Evolutionary conservation across 2,329 filamentous ascomycete species (phyloP).

Genomic region (Monilinia fructicola): DNA sequence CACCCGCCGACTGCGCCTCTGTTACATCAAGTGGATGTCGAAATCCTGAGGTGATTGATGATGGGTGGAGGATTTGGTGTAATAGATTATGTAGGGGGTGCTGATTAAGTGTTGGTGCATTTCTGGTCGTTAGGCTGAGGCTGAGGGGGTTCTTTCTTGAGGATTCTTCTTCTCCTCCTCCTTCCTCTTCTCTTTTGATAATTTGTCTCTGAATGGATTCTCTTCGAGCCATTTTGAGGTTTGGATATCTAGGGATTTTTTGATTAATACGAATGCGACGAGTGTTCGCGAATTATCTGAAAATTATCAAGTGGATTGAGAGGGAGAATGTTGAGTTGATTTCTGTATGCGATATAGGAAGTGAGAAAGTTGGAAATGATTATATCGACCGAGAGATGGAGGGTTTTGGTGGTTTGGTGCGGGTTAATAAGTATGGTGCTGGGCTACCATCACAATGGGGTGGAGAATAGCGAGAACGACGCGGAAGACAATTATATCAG

Average conservation of each 20-base stretch:
- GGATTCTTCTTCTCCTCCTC: neutral
- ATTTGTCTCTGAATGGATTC: neutral
- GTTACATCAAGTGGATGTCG: neutral
- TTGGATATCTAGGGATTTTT: neutral
- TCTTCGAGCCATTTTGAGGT: neutral
- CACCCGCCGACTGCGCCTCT: conserved; percentile 14
- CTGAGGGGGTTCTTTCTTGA: conserved; percentile 1
- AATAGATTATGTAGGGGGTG: conserved; percentile 10
- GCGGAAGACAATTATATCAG: too few relatives aligned
- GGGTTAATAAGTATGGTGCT: neutral
- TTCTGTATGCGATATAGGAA: neutral
- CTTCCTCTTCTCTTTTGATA: neutral
- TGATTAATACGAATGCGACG: neutral
- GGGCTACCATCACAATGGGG: neutral
- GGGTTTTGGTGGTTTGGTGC: neutral
- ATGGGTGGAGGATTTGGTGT: conserved; percentile 6
- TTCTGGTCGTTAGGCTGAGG: neutral
- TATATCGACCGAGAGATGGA: conserved; percentile 17
- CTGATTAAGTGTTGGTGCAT: conserved; percentile 6
- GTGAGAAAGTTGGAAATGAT: conserved; percentile 19
- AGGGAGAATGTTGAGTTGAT: conserved; percentile 10
- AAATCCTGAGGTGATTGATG: conserved; percentile 11
- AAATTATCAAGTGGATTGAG: neutral
- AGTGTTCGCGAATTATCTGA: conserved; percentile 9
- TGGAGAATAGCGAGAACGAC: too few relatives aligned